Conservation (phyloP, 2,329 filamentous ascomycete genomes). For the Penicillium sp. region DNA sequence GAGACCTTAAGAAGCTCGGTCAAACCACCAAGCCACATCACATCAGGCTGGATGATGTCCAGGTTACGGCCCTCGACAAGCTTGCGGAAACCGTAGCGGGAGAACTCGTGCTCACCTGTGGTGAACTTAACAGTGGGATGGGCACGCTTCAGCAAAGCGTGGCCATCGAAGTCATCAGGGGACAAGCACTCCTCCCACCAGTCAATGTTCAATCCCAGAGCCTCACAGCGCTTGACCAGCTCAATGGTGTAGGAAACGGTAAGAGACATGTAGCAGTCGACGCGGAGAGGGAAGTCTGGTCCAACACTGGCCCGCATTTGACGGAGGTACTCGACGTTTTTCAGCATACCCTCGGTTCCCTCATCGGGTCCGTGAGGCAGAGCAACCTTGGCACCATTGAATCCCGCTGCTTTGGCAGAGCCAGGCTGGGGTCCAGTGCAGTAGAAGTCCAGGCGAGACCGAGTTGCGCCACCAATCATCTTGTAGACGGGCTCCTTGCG, state of each 20-base stretch:
- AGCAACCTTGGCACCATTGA: slow-evolving; percentile 87
- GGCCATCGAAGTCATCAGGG: slow-evolving; percentile 90
- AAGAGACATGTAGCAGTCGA: slow-evolving; percentile 96
- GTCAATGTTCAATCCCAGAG: slow-evolving; percentile 81
- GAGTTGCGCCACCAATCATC: slow-evolving; percentile 87
- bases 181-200: slow-evolving; percentile 97
- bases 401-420: slow-evolving; percentile 81
- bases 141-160: slow-evolving; percentile 83
- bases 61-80: slow-evolving; percentile 87
- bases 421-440: slow-evolving; percentile 86
- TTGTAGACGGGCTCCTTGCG: slow-evolving; percentile 92
- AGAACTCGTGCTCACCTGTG: slow-evolving; percentile 94
- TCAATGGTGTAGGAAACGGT: slow-evolving; percentile 93
- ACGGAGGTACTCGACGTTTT: slow-evolving; percentile 86
- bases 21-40: slow-evolving; percentile 95
- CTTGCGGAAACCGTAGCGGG: slow-evolving; percentile 91
- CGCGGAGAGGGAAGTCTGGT: slow-evolving; percentile 88
- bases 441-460: slow-evolving; percentile 84
- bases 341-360: slow-evolving; percentile 75
- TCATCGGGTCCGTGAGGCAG: slow-evolving; percentile 89
- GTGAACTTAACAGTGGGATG: slow-evolving; percentile 92
- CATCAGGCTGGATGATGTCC: slow-evolving; percentile 92
- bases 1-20: slow-evolving; percentile 89
- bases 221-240: slow-evolving; percentile 78
- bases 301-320: slow-evolving; percentile 83